Percentiles rank a stretch among this genome's conserved stretches.
These are phyloP conservation scores for Zalaria sp. DNA, from an alignment of 2,329 filamentous ascomycete species.

Conservation along the genomic window DNA sequence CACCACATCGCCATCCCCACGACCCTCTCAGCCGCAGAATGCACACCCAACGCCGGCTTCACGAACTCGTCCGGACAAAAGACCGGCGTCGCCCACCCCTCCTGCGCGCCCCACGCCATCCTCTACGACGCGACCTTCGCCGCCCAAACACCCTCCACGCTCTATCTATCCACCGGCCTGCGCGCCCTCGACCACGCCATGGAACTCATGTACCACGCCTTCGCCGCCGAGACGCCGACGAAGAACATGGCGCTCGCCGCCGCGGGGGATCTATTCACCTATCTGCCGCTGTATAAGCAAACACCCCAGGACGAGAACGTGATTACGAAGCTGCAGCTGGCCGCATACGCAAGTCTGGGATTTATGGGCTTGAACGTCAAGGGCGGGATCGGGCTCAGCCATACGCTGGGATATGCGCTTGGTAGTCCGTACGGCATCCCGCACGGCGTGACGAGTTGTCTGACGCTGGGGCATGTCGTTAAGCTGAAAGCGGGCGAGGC, in stretches of 20 bases:
- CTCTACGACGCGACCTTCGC: slow-evolving; percentile 40
- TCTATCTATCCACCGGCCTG: slow-evolving; percentile 39
- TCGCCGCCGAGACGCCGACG: slow-evolving; percentile 35
- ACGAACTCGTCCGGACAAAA: slow-evolving; percentile 36
- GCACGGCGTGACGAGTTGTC: slow-evolving; percentile 40
- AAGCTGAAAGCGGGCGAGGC: slow-evolving; percentile 35
- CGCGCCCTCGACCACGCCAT: slow-evolving; percentile 42
- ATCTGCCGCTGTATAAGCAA: slow-evolving; percentile 32
- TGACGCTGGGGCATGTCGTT: slow-evolving; percentile 40
- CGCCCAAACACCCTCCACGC: slow-evolving; percentile 32
- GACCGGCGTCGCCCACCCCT: slow-evolving; percentile 27
- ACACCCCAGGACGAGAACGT: slow-evolving; percentile 32
- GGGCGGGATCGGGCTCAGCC: slow-evolving; percentile 34
- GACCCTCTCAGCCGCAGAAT: slow-evolving; percentile 39
- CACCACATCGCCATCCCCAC: slow-evolving; percentile 35
- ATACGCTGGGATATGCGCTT: slow-evolving; percentile 32
- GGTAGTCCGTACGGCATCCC: slow-evolving; percentile 42
- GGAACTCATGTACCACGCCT: slow-evolving; percentile 37
- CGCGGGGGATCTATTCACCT: slow-evolving; percentile 31
- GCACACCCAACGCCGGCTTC: slow-evolving; percentile 38
- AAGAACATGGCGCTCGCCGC: slow-evolving; percentile 31
- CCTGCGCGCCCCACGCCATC: slow-evolving; percentile 33
- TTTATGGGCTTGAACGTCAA: slow-evolving; percentile 37
- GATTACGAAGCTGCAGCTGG: slow-evolving; percentile 38
- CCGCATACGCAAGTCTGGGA: slow-evolving; percentile 35